Conservation (phyloP, 164 flowering plant genomes). For the Chimonanthus praecox region DNA sequence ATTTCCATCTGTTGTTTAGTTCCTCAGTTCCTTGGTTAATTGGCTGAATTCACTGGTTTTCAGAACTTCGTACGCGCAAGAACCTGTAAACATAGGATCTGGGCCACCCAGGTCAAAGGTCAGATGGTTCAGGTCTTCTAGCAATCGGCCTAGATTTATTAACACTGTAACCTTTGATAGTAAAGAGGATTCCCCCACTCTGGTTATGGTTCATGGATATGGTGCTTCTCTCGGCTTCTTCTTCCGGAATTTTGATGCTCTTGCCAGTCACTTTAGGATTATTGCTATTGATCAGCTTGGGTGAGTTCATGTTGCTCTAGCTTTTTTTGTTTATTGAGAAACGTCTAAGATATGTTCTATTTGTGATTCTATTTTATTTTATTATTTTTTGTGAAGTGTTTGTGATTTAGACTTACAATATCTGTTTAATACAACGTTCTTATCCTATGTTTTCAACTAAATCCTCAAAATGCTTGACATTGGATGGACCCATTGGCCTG, state of each 20-base stretch:
- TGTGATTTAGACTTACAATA: too few relatives aligned
- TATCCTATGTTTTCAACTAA: too few relatives aligned
- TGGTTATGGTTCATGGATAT: slow-evolving; percentile 97
- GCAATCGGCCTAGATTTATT: slow-evolving; percentile 74
- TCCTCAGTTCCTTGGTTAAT: not conserved
- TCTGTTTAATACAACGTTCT: too few relatives aligned
- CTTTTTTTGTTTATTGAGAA: not conserved
- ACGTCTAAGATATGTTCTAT: not conserved
- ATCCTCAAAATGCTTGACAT: too few relatives aligned
- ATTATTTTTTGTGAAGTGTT: not conserved
- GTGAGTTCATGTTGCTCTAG: slow-evolving; percentile 29
- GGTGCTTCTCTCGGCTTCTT: slow-evolving; percentile 96
- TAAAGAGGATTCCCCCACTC: slow-evolving; percentile 70
- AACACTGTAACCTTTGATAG: slow-evolving; percentile 83
- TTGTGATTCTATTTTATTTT: slow-evolving; percentile 1
- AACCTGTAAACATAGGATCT: slow-evolving; percentile 78
- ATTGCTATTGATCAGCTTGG: slow-evolving; percentile 97
- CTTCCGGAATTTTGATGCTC: slow-evolving; percentile 86
- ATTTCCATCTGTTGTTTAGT: not conserved
- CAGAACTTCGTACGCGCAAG: slow-evolving; percentile 86
- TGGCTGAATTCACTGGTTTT: slow-evolving; percentile 7
- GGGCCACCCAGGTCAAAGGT: slow-evolving; percentile 84
- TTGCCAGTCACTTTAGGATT: slow-evolving; percentile 67
- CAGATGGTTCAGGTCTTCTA: slow-evolving; percentile 83
- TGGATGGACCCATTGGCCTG: too few relatives aligned